Evolutionary conservation across 306 rosid species (phyloP).

Genomic region (Quercus gilva): DNA sequence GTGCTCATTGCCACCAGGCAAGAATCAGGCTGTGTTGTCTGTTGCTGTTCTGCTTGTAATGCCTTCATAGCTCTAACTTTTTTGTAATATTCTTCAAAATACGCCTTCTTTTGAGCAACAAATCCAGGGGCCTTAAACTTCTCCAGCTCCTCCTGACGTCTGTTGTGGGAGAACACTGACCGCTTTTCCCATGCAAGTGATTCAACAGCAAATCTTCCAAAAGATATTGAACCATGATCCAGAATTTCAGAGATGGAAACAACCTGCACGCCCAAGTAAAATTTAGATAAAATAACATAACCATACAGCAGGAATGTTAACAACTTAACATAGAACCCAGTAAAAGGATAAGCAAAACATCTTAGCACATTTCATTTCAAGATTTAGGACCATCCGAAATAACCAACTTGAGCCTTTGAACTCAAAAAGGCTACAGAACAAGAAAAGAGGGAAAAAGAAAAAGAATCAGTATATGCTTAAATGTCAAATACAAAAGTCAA

Average conservation of each 20-base stretch:
- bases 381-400: neutral
- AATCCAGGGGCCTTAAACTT: slow-evolving; percentile 35
- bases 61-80: slow-evolving; percentile 25
- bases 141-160: slow-evolving; percentile 37
- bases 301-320: neutral
- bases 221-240: slow-evolving; percentile 36
- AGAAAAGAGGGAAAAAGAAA: neutral
- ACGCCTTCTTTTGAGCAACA: slow-evolving; percentile 41
- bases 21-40: neutral
- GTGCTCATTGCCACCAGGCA: neutral
- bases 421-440: neutral
- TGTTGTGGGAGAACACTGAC: slow-evolving; percentile 33
- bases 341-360: neutral
- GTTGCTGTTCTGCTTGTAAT: slow-evolving; percentile 12
- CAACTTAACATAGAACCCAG: neutral
- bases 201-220: slow-evolving; percentile 36
- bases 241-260: slow-evolving; percentile 14
- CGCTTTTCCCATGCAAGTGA: slow-evolving; percentile 39
- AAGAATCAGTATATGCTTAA: too few relatives aligned
- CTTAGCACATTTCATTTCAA: neutral
- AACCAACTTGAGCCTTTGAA: neutral
- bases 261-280: slow-evolving; percentile 2
- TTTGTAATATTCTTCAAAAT: slow-evolving; percentile 33
- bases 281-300: neutral
- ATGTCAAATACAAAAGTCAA: neutral